Conservation (phyloP, 2,329 filamentous ascomycete species). For the Exophiala calicioides region DNA sequence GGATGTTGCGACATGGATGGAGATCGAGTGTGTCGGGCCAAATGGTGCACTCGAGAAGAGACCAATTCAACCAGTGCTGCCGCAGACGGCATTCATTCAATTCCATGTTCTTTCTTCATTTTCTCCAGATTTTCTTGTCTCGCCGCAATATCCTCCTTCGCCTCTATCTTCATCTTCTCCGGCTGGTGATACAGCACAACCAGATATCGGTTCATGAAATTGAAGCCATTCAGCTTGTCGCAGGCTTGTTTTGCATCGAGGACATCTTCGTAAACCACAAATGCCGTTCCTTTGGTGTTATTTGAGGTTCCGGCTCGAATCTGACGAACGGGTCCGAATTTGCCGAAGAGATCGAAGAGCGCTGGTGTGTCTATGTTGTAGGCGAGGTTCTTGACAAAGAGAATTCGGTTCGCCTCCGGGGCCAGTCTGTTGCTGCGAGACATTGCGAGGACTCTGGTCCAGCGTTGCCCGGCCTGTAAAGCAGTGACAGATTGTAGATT, state of each 20-base stretch:
- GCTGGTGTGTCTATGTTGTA: conserved; percentile 99
- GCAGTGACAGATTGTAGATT: no score
- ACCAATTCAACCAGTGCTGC: no score
- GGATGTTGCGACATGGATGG: no score
- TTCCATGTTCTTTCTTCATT: conserved; percentile 96
- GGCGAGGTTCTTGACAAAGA: conserved; percentile 99
- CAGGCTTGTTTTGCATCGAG: conserved; percentile 98
- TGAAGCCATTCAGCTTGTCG: conserved; percentile 99
- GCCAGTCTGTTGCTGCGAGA: conserved; percentile 69
- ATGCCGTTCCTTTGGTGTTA: conserved; percentile 97
- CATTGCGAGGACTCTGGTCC: conserved; percentile 16
- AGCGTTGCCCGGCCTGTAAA: no score
- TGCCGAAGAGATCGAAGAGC: conserved; percentile 97
- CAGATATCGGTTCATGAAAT: conserved; percentile 99
- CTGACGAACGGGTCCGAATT: conserved; percentile 95
- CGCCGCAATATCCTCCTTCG: conserved; percentile 89
- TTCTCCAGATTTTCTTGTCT: conserved; percentile 97
- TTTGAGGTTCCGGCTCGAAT: conserved; percentile 96
- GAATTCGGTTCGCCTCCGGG: conserved; percentile 99
- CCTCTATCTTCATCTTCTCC: conserved; percentile 72
- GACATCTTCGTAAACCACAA: conserved; percentile 99
- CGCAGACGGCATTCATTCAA: conserved; percentile 88
- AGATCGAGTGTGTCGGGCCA: no score
- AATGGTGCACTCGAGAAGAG: no score
- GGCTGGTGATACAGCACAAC: conserved; percentile 81